phyloP scores from a whole-genome alignment of 805 yeast species.

The Monosporozyma siamensis region DNA sequence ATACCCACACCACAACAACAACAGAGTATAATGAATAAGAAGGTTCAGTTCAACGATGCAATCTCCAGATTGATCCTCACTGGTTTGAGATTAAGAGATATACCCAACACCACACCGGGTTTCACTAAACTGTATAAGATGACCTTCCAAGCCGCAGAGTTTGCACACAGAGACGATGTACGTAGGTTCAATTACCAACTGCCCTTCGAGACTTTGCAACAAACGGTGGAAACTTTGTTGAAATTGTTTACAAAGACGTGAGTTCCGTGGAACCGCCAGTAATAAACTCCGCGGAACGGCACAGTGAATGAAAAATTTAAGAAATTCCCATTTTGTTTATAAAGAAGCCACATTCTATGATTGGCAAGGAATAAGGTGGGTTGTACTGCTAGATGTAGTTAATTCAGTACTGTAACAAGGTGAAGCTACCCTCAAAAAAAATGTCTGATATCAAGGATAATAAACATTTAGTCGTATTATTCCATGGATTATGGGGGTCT shows the following conservation, averaged over 20 bases:
- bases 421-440: too few relatives aligned
- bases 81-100: slow-evolving; percentile 31
- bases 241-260: slow-evolving; percentile 26
- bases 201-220: slow-evolving; percentile 28
- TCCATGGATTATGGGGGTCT: slow-evolving; percentile 77
- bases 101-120: slow-evolving; percentile 24
- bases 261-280: too few relatives aligned
- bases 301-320: too few relatives aligned
- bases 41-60: slow-evolving; percentile 22
- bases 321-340: too few relatives aligned
- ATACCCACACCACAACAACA: not conserved
- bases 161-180: slow-evolving; percentile 27
- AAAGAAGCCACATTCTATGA: too few relatives aligned
- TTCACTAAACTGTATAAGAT: slow-evolving; percentile 31
- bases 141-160: slow-evolving; percentile 32
- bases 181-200: slow-evolving; percentile 4
- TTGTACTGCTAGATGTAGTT: too few relatives aligned
- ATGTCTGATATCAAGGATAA: too few relatives aligned
- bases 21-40: not conserved
- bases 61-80: slow-evolving; percentile 30
- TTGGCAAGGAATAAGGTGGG: too few relatives aligned
- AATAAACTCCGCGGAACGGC: too few relatives aligned
- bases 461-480: slow-evolving; percentile 56
- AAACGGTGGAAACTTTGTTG: slow-evolving; percentile 30
- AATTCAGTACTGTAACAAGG: too few relatives aligned